Evolutionary conservation across 306 rosid genomes (phyloP), one percentile per base, ranked within the genome.

Genomic region (Quercus berberidifolia): DNA sequence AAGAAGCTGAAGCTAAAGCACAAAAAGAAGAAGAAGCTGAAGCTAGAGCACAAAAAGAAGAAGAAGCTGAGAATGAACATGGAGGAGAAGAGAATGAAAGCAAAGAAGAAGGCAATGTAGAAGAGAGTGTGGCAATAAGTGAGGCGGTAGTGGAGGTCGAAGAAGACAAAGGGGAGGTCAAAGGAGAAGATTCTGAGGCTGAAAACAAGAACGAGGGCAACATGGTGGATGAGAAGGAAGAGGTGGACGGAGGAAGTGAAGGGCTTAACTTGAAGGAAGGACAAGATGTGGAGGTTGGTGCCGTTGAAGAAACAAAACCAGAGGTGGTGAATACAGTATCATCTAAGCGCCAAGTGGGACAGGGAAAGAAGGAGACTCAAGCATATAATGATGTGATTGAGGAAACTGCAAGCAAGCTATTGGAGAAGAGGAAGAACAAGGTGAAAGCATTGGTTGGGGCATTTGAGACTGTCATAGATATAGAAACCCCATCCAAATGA

Each of bases 391-490:
- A 86, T 57, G 92, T 85, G 69, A 93, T 91, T 14, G 97, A 91
- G 79, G 93, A 91, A 60, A 83, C 93, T 23, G 83, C 90, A 0
- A 78, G 60, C 71, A 93, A 87, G 88, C 82, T 88, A 3, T 49
- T 82, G 88, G 92, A 90, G 79, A 87, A 76, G 71, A 91, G 93
- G 77, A 88, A 80, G 87, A 96, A 90, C 79, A 91, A 85, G 85
- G 97, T 96, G 20, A 89, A 71, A 79, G 97, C 98, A 55, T 79
- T 96, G 84, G 99, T 92, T 72, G 99, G 96, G 17, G 99, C 99
- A 35, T 96, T 96, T 84, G 96, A 96, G 57, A 89, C 87, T 57
- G 99, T 91, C 79, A 96, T 96, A 60, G 97, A 96, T 55, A 71
- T 90, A 85, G 97, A 96, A 86, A 71, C 90, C 51, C 33, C 89